Percentiles rank a stretch among this genome's conserved stretches.
These are phyloP conservation scores for Emericellopsis cladophorae DNA, from an alignment of 2,329 filamentous ascomycete genomes.

Conservation along the genomic window DNA sequence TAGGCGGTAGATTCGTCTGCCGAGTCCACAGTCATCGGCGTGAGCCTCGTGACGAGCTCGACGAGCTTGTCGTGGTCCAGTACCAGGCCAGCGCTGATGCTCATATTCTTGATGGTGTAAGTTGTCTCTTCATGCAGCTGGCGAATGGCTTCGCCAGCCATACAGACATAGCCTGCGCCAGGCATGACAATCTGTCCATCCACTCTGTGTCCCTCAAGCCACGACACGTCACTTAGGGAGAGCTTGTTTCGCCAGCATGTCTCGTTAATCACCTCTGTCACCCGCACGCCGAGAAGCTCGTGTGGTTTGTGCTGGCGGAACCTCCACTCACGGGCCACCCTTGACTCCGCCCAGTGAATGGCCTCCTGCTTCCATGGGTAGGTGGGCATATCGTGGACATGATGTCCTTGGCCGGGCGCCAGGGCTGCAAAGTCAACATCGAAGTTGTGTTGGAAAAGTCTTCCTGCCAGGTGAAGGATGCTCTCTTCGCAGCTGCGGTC, in stretches of 20 bases:
- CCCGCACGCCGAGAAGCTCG: constrained; percentile 11
- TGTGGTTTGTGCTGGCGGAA: constrained; percentile 6
- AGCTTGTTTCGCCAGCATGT: constrained; percentile 10
- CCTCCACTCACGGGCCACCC: constrained; percentile 3
- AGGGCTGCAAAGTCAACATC: no score
- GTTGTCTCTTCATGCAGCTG: background rate
- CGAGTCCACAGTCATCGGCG: no score
- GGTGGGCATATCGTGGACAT: constrained; percentile 13
- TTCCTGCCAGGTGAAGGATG: background rate
- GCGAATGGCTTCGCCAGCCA: constrained; percentile 10
- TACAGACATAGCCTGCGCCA: constrained; percentile 19
- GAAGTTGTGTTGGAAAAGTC: no score
- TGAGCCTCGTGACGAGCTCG: no score
- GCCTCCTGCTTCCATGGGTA: constrained; percentile 27
- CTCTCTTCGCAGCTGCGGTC: background rate
- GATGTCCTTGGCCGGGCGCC: no score
- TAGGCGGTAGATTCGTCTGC: no score
- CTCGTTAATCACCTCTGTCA: constrained; percentile 1
- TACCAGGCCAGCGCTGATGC: background rate
- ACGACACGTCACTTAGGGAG: constrained; percentile 10
- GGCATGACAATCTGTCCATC: constrained; percentile 19
- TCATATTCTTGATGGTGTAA: background rate
- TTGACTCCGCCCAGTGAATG: constrained; percentile 15
- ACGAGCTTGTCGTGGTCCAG: background rate
- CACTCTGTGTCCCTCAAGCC: constrained; percentile 16